phyloP scores from a whole-genome alignment of 1,284 basidiomycete genomes.

The Ganoderma leucocontextum region DNA sequence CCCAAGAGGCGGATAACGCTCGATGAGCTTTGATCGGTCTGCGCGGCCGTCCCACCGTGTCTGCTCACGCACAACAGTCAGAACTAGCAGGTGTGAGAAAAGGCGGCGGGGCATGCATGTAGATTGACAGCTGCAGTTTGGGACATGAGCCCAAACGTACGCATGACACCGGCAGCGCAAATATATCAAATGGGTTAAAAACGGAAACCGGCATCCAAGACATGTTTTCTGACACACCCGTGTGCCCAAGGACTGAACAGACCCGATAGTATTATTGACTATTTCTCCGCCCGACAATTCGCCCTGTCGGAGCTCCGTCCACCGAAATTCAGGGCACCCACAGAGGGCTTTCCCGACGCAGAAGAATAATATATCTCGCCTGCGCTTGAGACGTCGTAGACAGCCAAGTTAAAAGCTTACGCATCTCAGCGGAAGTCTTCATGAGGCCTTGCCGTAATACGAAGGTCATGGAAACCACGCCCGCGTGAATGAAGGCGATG shows the following conservation, averaged over 20 bases:
- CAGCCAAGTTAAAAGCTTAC: background rate
- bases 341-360: background rate
- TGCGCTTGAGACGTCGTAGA: background rate
- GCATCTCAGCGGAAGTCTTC: background rate
- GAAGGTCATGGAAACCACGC: conserved; percentile 5
- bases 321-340: background rate
- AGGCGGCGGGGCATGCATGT: background rate
- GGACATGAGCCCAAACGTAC: background rate
- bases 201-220: conserved; percentile 9
- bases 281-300: background rate
- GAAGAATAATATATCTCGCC: no score
- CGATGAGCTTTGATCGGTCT: background rate
- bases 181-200: conserved; percentile 3
- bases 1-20: background rate
- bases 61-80: background rate
- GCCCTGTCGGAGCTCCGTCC: background rate
- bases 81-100: background rate
- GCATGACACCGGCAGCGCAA: background rate
- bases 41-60: background rate
- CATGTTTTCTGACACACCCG: background rate
- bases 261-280: background rate
- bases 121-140: background rate
- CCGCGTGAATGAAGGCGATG: conserved; percentile 8
- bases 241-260: background rate
- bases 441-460: conserved; percentile 1